A percentile compares a stretch with the other conserved stretches of the same genome.
Evolutionary conservation across 2,329 filamentous ascomycete species (phyloP).

Genomic region (Ilyonectria mors-panacis): DNA sequence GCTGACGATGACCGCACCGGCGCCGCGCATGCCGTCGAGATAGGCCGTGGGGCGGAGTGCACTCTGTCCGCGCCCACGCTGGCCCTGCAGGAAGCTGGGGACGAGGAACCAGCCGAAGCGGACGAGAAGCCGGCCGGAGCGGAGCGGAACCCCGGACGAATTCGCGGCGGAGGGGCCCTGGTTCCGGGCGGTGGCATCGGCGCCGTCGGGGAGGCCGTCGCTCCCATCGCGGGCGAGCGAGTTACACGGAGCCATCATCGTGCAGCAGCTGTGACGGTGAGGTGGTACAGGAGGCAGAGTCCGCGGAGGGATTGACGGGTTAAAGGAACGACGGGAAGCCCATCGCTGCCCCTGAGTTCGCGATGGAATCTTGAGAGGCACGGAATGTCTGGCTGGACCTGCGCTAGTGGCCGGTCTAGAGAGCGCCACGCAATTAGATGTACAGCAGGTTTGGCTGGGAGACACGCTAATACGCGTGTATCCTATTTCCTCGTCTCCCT

Average conservation of each 20-base stretch:
- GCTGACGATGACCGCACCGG: conserved; percentile 69
- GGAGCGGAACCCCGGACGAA: too few relatives aligned
- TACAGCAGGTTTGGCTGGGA: too few relatives aligned
- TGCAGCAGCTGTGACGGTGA: conserved; percentile 32
- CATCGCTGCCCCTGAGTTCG: too few relatives aligned
- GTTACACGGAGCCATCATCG: conserved; percentile 57
- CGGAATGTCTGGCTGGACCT: too few relatives aligned
- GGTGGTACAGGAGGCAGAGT: neutral
- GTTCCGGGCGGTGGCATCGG: conserved; percentile 45
- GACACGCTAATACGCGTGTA: too few relatives aligned
- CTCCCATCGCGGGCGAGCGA: conserved; percentile 61
- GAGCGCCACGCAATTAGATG: too few relatives aligned
- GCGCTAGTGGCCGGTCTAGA: too few relatives aligned
- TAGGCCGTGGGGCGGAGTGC: conserved; percentile 68
- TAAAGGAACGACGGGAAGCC: too few relatives aligned
- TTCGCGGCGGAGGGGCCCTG: too few relatives aligned
- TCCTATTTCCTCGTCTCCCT: too few relatives aligned
- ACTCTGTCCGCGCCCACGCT: conserved; percentile 57
- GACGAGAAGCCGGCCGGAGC: neutral
- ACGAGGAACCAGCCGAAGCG: conserved; percentile 61
- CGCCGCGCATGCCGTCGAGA: conserved; percentile 70
- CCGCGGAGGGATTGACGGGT: too few relatives aligned
- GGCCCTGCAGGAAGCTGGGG: conserved; percentile 66
- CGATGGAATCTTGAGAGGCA: too few relatives aligned
- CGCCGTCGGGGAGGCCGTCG: conserved; percentile 60